Evolutionary conservation across 2,329 filamentous ascomycete species (phyloP).

Genomic region (Exophiala dermatitidis): DNA sequence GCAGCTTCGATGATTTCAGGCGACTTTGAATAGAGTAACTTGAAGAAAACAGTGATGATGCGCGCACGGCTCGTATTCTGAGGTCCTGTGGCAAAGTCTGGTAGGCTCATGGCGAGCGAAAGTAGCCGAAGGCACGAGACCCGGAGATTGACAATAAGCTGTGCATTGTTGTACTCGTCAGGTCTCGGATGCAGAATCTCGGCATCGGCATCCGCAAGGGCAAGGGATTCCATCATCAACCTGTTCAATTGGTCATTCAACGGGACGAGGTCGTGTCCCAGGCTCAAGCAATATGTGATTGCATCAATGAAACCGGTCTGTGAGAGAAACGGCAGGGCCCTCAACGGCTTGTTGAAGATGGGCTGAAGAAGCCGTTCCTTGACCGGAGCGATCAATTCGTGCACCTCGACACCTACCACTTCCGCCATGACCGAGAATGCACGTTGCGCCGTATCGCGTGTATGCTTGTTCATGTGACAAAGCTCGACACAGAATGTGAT

Average conservation of each 20-base stretch:
- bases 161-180: constrained; percentile 88
- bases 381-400: constrained; percentile 81
- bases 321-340: constrained; percentile 84
- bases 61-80: constrained; percentile 56
- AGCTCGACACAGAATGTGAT: constrained; percentile 81
- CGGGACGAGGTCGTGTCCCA: constrained; percentile 80
- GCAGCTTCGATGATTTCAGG: constrained; percentile 88
- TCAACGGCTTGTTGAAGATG: constrained; percentile 90
- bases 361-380: constrained; percentile 83
- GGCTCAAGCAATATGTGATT: constrained; percentile 85
- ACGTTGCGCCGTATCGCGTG: constrained; percentile 76
- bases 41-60: constrained; percentile 96
- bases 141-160: constrained; percentile 82
- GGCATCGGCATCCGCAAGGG: constrained; percentile 88
- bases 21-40: constrained; percentile 88
- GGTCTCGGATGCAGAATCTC: constrained; percentile 89
- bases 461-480: constrained; percentile 91
- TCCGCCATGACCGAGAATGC: constrained; percentile 75
- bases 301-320: constrained; percentile 99
- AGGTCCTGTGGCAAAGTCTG: constrained; percentile 70
- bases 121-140: constrained; percentile 91
- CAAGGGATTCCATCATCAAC: constrained; percentile 85
- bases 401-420: constrained; percentile 68
- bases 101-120: constrained; percentile 86
- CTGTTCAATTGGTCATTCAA: constrained; percentile 90